Evolutionary conservation across 768 basidiomycete genomes (phyloP), one percentile per base, ranked within the genome.

Genomic region (Termitomyces sp.): DNA sequence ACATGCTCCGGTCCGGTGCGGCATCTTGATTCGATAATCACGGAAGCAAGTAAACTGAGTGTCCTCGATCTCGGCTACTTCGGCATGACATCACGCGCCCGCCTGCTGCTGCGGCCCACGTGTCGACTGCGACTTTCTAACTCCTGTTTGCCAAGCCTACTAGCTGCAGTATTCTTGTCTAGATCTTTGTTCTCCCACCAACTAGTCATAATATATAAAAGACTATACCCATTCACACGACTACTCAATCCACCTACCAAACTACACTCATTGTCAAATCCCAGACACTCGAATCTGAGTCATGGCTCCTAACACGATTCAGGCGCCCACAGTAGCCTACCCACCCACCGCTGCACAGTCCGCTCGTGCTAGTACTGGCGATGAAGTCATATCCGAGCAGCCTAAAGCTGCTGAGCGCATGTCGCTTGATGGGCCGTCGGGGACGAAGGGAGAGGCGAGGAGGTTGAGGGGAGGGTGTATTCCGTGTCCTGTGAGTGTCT

Each of bases 381-480:
- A 43, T 7, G 42, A 46, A 12, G 14, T 48, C 12, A 32, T 57
- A 1, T 50, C 48, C 8, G 37, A 49, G 40, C 50, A 58, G 36
- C 57, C 57, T 9, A 20, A 27, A 22, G 45, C 45, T 12, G 30
- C n/a, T 14, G 44, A 37, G 39, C 27, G 36, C 9, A 53, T 53
- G 57, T 53, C 57, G 14, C 8, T 53, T 8, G 20, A 46, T 32
- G 52, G 36, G 16, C 27, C 36, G 4, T n/a, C 27, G n/a, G 13
- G 14, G 6, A 24, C 40, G 30, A 51, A 33, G 18, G 46, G 51
- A 45, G 62, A 57, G 44, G 58, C 58, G 5, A 63, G 18, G 53
- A 63, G 62, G 43, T 10, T 63, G 52, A 36, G 62, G 16, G 62
- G 62, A 18, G 62, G 62, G 32, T 63, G 62, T 47, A 46, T 63